A percentile compares a stretch with the other conserved stretches of the same genome.
Conservation (phyloP, 306 rosid genomes). For the Trifolium subterraneum region DNA sequence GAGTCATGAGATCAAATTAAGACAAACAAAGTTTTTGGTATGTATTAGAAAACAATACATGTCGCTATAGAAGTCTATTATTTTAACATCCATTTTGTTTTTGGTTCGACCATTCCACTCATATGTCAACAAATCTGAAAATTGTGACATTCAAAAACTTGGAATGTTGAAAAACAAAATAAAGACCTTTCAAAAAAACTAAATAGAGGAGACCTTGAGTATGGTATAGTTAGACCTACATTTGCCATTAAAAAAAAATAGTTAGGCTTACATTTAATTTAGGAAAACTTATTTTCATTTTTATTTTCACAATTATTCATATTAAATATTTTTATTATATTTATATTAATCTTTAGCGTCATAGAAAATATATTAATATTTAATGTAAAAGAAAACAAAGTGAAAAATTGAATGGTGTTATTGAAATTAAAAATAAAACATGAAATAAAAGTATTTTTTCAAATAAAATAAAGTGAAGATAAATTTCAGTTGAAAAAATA, state of each 20-base stretch:
- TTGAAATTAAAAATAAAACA: background rate
- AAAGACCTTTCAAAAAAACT: background rate
- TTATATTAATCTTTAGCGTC: background rate
- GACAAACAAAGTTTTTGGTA: background rate
- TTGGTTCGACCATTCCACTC: background rate
- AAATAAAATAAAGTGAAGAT: no score
- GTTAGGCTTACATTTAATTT: background rate
- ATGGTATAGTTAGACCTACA: background rate
- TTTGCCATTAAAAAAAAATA: no score
- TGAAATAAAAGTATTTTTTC: no score
- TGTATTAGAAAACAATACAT: background rate
- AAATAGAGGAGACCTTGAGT: background rate
- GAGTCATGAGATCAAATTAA: constrained; percentile 7
- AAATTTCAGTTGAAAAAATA: no score
- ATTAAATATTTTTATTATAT: background rate
- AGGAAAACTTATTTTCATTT: background rate
- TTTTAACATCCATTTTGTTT: background rate
- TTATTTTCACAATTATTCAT: background rate
- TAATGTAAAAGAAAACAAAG: background rate
- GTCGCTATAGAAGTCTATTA: background rate
- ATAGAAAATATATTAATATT: background rate
- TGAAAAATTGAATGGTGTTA: background rate
- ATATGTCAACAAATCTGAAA: constrained; percentile 12
- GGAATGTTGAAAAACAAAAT: background rate
- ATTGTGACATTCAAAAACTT: background rate